phyloP scores from a whole-genome alignment of 192 early-diverging fungal species.

The Coemansia sp. region DNA sequence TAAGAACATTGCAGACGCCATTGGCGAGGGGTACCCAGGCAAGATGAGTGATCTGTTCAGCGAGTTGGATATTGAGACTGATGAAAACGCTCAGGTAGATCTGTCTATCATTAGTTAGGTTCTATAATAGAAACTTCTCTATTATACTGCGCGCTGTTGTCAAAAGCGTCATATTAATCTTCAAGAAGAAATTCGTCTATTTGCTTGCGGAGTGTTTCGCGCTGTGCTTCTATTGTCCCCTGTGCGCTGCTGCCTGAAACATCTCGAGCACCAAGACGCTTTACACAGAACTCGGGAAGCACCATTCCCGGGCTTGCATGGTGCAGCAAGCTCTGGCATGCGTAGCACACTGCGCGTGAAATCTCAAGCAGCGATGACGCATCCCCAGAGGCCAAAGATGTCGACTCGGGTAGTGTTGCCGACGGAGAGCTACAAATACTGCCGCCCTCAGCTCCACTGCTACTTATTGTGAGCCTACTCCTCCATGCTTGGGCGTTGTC shows the following conservation, averaged over 20 bases:
- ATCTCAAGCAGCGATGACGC: constrained; percentile 14
- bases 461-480: constrained; percentile 32
- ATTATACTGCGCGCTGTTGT: neutral
- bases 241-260: neutral
- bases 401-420: neutral
- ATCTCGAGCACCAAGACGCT: constrained; percentile 5
- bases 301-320: constrained; percentile 22
- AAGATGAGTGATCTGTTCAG: constrained; percentile 57
- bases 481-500: constrained; percentile 30
- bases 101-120: constrained; percentile 19
- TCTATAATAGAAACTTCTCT: neutral
- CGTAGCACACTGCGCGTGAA: constrained; percentile 28
- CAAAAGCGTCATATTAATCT: constrained; percentile 41
- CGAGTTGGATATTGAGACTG: constrained; percentile 61
- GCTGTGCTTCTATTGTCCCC: neutral
- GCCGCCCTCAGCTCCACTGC: neutral
- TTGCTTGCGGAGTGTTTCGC: constrained; percentile 57
- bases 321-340: constrained; percentile 37
- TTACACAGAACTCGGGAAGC: constrained; percentile 31
- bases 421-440: neutral
- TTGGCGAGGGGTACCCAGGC: constrained; percentile 56
- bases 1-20: constrained; percentile 53
- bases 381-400: neutral
- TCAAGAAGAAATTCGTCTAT: constrained; percentile 66
- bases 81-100: constrained; percentile 52